Conservation (phyloP, 345 rosid genomes). For the Citrus australasica region DNA sequence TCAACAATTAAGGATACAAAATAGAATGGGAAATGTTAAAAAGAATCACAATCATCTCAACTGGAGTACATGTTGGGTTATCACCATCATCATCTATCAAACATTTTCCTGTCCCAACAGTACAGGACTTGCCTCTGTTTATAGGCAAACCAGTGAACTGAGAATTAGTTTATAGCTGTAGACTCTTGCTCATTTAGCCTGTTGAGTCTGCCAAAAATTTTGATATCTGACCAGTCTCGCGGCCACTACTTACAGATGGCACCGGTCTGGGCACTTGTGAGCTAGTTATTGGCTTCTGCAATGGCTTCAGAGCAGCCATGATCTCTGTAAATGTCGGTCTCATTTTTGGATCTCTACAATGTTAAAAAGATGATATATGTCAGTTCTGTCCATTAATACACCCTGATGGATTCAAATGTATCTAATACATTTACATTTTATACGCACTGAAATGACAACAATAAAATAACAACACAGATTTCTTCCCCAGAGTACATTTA, state of each 20-base stretch:
- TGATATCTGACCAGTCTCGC: conserved; percentile 19
- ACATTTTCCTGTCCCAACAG: conserved; percentile 8
- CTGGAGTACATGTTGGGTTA: conserved; percentile 10
- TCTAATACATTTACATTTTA: background rate
- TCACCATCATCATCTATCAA: conserved; percentile 17
- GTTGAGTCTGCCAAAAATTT: conserved; percentile 20
- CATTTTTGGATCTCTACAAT: conserved; percentile 72
- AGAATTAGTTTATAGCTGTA: background rate
- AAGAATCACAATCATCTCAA: conserved; percentile 34
- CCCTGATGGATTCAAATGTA: background rate
- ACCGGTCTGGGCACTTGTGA: conserved; percentile 41
- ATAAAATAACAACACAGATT: background rate
- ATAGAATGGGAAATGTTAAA: background rate
- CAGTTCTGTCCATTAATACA: conserved; percentile 12
- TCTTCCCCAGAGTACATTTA: background rate
- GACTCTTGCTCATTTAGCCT: conserved; percentile 15
- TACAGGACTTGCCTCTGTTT: conserved; percentile 11
- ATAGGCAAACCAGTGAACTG: conserved; percentile 1
- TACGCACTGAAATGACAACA: background rate
- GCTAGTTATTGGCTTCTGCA: conserved; percentile 64
- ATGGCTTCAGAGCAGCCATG: conserved; percentile 81
- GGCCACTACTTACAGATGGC: conserved; percentile 20
- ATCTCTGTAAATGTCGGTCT: conserved; percentile 89
- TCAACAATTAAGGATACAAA: conserved; percentile 17
- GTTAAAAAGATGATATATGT: background rate